Percentiles rank a stretch among this genome's conserved stretches.
Evolutionary conservation across 129 eudicot genomes (phyloP).

Genomic region (Arctium lappa): DNA sequence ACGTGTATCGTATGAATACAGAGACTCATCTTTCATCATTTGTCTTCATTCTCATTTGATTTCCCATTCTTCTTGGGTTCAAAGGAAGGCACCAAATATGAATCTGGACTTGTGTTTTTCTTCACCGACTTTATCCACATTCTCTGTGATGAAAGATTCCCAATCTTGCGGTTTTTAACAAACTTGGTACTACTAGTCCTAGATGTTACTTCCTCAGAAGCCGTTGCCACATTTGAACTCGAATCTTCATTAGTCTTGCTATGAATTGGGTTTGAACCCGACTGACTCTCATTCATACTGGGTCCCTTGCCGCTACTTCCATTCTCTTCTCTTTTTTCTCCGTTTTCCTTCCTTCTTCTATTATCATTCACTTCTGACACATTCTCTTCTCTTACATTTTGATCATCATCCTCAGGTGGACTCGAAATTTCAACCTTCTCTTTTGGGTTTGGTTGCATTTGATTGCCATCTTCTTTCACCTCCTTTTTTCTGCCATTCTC

Average conservation of each 20-base stretch:
- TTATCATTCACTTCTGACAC: constrained; percentile 7
- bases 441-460: constrained; percentile 14
- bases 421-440: constrained; percentile 1
- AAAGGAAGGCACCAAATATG: neutral
- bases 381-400: constrained; percentile 24
- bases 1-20: neutral
- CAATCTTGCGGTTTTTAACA: neutral
- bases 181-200: neutral
- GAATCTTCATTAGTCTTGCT: neutral
- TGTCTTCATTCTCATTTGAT: neutral
- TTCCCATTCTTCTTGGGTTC: constrained; percentile 1
- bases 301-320: neutral
- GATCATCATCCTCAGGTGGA: constrained; percentile 19
- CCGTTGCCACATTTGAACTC: neutral
- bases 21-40: neutral
- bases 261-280: constrained; percentile 9
- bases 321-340: neutral
- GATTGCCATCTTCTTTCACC: constrained; percentile 1
- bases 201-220: neutral
- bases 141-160: neutral
- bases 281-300: constrained; percentile 1
- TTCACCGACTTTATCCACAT: neutral
- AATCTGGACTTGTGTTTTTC: constrained; percentile 5
- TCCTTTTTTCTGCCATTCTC: neutral
- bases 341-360: constrained; percentile 4